phyloP scores from a whole-genome alignment of 108 stramenopile species.

The Seminavis robusta region DNA sequence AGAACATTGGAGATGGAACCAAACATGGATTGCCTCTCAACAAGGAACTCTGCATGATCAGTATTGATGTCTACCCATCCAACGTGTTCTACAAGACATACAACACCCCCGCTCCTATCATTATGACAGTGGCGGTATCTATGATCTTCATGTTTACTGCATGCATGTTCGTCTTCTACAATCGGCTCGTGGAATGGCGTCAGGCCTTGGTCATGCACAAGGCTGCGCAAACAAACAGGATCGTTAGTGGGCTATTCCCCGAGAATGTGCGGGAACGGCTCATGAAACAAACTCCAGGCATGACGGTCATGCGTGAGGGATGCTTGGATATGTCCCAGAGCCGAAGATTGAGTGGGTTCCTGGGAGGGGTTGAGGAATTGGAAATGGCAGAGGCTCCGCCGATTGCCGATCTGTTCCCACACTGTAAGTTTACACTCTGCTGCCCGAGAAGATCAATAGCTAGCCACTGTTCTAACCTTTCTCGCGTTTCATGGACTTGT shows the following conservation, averaged over 20 bases:
- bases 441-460: too few species aligned
- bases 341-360: too few species aligned
- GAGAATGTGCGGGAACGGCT: constrained; percentile 35
- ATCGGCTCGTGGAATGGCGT: constrained; percentile 13
- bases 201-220: constrained; percentile 20
- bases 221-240: constrained; percentile 11
- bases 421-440: too few species aligned
- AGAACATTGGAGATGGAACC: background rate
- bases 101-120: constrained; percentile 29
- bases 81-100: constrained; percentile 32
- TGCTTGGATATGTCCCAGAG: too few species aligned
- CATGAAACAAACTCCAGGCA: too few species aligned
- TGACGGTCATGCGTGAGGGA: too few species aligned
- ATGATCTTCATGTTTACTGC: constrained; percentile 35
- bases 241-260: constrained; percentile 34
- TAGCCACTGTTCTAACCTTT: too few species aligned
- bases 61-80: constrained; percentile 47
- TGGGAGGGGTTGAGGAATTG: too few species aligned
- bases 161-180: constrained; percentile 19
- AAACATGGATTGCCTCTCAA: background rate
- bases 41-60: background rate
- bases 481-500: too few species aligned
- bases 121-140: constrained; percentile 32
- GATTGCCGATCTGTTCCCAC: too few species aligned
- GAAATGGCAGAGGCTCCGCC: too few species aligned